These are phyloP conservation scores for Fraxinus greggii DNA, from an alignment of 305 asterid genomes.

Conservation along the genomic window DNA sequence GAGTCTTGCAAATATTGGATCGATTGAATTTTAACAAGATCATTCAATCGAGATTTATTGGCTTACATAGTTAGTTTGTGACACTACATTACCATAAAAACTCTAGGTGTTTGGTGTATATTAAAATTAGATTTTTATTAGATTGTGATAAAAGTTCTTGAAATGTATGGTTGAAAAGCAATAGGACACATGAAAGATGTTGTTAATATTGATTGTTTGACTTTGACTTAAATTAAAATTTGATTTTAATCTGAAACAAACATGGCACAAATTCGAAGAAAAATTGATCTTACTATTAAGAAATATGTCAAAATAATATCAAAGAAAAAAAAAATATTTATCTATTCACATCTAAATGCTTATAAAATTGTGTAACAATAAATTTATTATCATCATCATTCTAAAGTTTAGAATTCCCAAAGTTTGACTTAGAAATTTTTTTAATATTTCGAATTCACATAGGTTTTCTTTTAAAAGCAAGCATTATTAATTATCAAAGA, in stretches of 20 bases:
- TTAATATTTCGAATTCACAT: slow-evolving; percentile 16
- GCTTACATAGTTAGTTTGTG: neutral
- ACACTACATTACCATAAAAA: neutral
- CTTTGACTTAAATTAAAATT: too few relatives aligned
- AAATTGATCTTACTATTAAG: too few relatives aligned
- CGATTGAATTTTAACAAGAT: too few relatives aligned
- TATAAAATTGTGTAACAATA: neutral
- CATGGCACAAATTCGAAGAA: too few relatives aligned
- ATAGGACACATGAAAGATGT: too few relatives aligned
- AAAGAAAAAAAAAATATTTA: neutral
- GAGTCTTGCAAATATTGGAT: too few relatives aligned
- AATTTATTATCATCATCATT: neutral
- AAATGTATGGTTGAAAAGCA: too few relatives aligned
- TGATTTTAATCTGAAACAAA: too few relatives aligned
- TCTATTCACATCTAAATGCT: neutral
- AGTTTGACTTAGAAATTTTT: slow-evolving; percentile 26
- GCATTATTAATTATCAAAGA: slow-evolving; percentile 22
- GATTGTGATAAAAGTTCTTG: too few relatives aligned
- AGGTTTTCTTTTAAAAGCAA: slow-evolving; percentile 37
- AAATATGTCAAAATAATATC: neutral
- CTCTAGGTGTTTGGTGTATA: too few relatives aligned
- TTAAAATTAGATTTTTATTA: too few relatives aligned
- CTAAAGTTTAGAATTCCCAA: neutral
- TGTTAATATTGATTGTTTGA: too few relatives aligned
- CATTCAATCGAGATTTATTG: neutral